phyloP scores from a whole-genome alignment of 164 flowering plant genomes.

The Aristolochia californica region DNA sequence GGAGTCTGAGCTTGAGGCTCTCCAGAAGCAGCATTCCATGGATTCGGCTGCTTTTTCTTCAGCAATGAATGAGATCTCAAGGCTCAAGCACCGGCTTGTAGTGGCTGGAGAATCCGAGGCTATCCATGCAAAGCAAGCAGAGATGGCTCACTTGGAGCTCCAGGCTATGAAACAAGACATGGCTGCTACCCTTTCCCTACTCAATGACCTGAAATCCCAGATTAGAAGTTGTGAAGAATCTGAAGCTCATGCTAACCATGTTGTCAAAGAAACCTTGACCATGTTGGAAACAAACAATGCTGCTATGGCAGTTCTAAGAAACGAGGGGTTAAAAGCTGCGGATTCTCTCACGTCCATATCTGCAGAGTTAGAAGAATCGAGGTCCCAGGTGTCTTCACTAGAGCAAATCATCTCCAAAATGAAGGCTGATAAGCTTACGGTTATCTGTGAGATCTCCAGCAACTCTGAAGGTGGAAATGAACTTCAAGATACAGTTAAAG shows the following conservation, averaged over 20 bases:
- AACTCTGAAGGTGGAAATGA: slow-evolving; percentile 3
- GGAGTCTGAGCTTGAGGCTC: slow-evolving; percentile 44
- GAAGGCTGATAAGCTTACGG: slow-evolving; percentile 19
- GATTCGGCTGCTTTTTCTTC: slow-evolving; percentile 46
- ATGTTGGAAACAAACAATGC: slow-evolving; percentile 57
- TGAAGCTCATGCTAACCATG: slow-evolving; percentile 46
- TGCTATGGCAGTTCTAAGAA: slow-evolving; percentile 37
- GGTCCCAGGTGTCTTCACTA: slow-evolving; percentile 31
- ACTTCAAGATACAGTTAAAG: slow-evolving; percentile 8
- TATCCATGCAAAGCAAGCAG: slow-evolving; percentile 26
- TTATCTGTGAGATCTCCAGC: slow-evolving; percentile 2
- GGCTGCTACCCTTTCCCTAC: slow-evolving; percentile 34
- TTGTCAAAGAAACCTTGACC: slow-evolving; percentile 38
- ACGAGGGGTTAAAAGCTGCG: slow-evolving; percentile 36
- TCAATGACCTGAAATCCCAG: slow-evolving; percentile 48
- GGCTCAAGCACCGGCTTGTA: slow-evolving; percentile 52
- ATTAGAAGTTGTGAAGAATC: slow-evolving; percentile 49
- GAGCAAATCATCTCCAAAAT: slow-evolving; percentile 51
- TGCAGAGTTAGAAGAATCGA: slow-evolving; percentile 54
- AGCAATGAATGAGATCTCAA: slow-evolving; percentile 56
- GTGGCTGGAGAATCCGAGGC: slow-evolving; percentile 36
- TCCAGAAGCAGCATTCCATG: slow-evolving; percentile 31
- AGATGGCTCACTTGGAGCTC: slow-evolving; percentile 35
- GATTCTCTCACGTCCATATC: slow-evolving; percentile 36
- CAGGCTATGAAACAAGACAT: slow-evolving; percentile 38